Base-by-base conservation (phyloP, 2,329 filamentous ascomycete genomes). In the Colletotrichum brevisporum region DNA sequence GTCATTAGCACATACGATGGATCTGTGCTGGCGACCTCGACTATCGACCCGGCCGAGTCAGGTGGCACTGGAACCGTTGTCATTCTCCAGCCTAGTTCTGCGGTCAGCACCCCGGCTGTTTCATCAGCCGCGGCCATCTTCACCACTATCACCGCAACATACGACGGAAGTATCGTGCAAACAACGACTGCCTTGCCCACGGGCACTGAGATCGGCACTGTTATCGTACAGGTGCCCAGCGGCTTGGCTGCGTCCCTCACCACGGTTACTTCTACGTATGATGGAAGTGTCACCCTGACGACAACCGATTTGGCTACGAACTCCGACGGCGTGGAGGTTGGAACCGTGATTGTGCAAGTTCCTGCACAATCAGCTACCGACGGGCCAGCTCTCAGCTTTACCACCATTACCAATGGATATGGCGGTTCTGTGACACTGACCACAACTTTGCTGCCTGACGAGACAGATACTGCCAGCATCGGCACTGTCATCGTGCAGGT, bases 111-210 rank as follows among this genome's bases (percentile, higher is more conserved):
- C 16, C 57, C 57, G 18, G 27, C 47, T 2, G 15, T 27, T n/a
- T 52, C 58, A 21, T 26, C 53, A 15, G 58, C 52, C 21, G 52
- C 58, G 21, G 48, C 47, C 10, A 9, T 52, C 31, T 52, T 52
- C 36, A 61, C 58, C 18, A 61, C 58, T 10, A 61, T 61, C 31
- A 61, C 58, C 36, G 43, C 48, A 5, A 45, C 36, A n/a, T 52
- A 52, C 21, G 47, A 51, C 8, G 58, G 58, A 6, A 61, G 58
- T 15, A 61, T 31, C 10, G n/a, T 45, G 15, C 58, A 61, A 26
- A 61, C 58, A 12, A 52, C 47, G 15, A 61, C 48, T 3, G 16
- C 21, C 15, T 9, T 61, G 4, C 48, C 58, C 12, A 53, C 58
- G 8, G 47, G 47, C 4, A 52, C 58, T 26, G 47, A 61, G 21